These are phyloP conservation scores for Starmerella cellae DNA, from an alignment of 805 yeast species.

Conservation along the genomic window DNA sequence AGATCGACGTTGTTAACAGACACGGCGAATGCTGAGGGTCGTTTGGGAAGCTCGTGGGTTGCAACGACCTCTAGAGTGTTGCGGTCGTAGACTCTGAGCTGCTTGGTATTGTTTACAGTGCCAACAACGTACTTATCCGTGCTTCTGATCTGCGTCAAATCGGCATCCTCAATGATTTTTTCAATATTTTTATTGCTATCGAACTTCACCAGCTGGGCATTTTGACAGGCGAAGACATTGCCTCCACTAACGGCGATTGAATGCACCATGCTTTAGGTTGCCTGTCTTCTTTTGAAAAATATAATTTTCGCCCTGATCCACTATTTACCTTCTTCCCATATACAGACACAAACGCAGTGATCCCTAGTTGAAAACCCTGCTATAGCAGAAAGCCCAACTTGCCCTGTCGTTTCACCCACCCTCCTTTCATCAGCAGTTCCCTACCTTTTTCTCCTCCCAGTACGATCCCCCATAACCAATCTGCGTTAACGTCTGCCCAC, in stretches of 20 bases:
- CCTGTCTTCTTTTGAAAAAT: too few species aligned
- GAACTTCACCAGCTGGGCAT: background rate
- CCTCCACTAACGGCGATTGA: background rate
- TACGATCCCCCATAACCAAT: too few species aligned
- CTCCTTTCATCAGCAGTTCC: too few species aligned
- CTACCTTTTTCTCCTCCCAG: too few species aligned
- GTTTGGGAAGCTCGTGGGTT: conserved; percentile 72
- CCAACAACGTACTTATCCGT: conserved; percentile 46
- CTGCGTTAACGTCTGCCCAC: too few species aligned
- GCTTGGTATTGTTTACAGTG: conserved; percentile 73
- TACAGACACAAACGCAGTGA: too few species aligned
- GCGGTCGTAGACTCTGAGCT: conserved; percentile 46
- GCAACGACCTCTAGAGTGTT: conserved; percentile 39
- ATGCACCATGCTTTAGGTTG: too few species aligned
- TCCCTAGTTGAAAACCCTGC: too few species aligned
- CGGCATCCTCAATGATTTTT: background rate
- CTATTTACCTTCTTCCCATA: too few species aligned
- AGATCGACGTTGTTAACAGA: conserved; percentile 34
- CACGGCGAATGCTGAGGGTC: conserved; percentile 89
- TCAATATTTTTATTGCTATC: background rate
- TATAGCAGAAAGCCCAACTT: too few species aligned
- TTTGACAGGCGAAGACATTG: conserved; percentile 1
- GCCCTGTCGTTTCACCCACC: too few species aligned
- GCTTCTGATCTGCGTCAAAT: conserved; percentile 43
- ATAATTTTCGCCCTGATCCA: too few species aligned